Evolutionary conservation across 2,329 filamentous ascomycete species (phyloP).

Genomic region (Sporothrix curviconia): DNA sequence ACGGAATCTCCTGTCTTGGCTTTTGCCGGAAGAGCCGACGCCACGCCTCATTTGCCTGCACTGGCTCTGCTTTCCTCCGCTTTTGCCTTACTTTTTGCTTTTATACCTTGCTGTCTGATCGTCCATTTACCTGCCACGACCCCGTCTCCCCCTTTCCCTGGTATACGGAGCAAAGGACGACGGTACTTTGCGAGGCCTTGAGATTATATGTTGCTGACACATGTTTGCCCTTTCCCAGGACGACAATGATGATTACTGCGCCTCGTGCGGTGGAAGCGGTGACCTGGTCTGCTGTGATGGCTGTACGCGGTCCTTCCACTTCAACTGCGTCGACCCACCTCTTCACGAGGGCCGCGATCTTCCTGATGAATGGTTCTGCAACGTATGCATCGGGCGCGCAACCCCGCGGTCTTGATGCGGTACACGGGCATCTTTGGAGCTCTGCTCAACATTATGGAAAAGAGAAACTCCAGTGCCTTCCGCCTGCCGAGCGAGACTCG

Average conservation of each 20-base stretch:
- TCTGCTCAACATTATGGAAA: constrained; percentile 59
- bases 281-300: constrained; percentile 90
- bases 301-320: constrained; percentile 85
- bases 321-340: constrained; percentile 78
- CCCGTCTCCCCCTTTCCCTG: neutral
- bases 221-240: constrained; percentile 32
- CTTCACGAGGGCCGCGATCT: constrained; percentile 55
- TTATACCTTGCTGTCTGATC: constrained; percentile 12
- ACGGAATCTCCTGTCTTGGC: neutral
- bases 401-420: constrained; percentile 38
- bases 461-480: constrained; percentile 66
- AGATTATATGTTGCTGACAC: neutral
- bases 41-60: neutral
- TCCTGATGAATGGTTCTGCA: constrained; percentile 80
- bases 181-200: neutral
- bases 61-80: neutral
- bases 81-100: neutral
- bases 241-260: constrained; percentile 88
- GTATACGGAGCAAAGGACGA: neutral
- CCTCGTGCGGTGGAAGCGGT: constrained; percentile 75
- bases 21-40: constrained; percentile 5
- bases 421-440: constrained; percentile 53
- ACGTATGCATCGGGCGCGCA: constrained; percentile 54
- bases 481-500: constrained; percentile 64
- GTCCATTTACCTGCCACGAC: neutral